These are phyloP conservation scores for Hyaloscypha bicolor DNA, from an alignment of 495 filamentous ascomycete genomes.

Conservation along the genomic window DNA sequence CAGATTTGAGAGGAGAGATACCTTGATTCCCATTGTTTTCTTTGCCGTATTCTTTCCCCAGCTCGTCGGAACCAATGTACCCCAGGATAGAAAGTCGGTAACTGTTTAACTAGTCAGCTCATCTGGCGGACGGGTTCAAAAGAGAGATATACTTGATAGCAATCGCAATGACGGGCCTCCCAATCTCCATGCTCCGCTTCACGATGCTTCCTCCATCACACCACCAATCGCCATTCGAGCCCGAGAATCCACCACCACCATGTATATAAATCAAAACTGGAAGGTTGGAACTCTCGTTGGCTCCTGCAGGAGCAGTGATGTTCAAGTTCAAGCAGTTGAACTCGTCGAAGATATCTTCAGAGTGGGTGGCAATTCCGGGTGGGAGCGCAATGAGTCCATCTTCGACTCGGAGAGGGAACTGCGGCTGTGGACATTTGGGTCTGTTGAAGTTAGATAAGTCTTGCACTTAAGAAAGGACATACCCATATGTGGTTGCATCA, in stretches of 20 bases:
- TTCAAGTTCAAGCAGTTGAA: slow-evolving; percentile 50
- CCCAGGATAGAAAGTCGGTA: slow-evolving; percentile 23
- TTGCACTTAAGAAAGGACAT: neutral
- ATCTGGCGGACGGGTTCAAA: too few relatives aligned
- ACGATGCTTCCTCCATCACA: slow-evolving; percentile 17
- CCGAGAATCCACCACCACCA: slow-evolving; percentile 31
- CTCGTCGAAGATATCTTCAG: slow-evolving; percentile 35
- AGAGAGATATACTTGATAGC: slow-evolving; percentile 20
- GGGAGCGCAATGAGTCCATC: slow-evolving; percentile 11
- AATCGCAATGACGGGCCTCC: slow-evolving; percentile 14
- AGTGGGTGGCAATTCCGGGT: neutral
- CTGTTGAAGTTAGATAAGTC: slow-evolving; percentile 22
- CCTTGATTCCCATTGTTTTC: slow-evolving; percentile 17
- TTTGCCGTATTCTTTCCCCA: slow-evolving; percentile 12
- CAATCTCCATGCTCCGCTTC: slow-evolving; percentile 9
- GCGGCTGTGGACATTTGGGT: slow-evolving; percentile 41
- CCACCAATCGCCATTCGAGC: slow-evolving; percentile 24
- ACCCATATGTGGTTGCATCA: slow-evolving; percentile 16
- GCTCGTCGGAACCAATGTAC: slow-evolving; percentile 19
- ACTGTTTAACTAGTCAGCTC: neutral
- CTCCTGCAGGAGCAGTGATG: slow-evolving; percentile 39
- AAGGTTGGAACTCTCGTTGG: slow-evolving; percentile 18
- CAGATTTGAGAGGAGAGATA: neutral
- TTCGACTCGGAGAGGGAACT: neutral
- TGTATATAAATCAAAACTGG: slow-evolving; percentile 50